Percentiles rank a stretch among this genome's conserved stretches.
Evolutionary conservation across 1,139 yeast species (phyloP).

Genomic region (Suhomyces choctaworum): DNA sequence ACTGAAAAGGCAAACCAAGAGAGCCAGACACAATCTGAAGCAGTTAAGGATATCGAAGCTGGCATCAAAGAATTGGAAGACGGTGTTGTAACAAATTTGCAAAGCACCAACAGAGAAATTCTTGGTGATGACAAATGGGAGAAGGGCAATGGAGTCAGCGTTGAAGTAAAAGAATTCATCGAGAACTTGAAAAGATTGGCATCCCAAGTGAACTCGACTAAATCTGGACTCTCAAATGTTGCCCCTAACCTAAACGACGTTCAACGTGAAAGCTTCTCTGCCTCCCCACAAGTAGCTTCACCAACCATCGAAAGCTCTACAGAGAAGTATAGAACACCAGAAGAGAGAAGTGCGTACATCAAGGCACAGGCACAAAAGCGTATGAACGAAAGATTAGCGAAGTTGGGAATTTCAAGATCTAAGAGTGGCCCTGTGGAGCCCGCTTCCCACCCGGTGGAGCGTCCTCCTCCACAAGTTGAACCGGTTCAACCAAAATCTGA

Average conservation of each 20-base stretch:
- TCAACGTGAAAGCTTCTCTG: background rate
- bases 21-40: conserved; percentile 52
- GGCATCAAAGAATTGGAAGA: conserved; percentile 73
- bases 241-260: too few species aligned
- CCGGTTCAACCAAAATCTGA: background rate
- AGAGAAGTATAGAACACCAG: conserved; percentile 39
- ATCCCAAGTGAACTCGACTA: background rate
- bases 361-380: conserved; percentile 89
- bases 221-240: conserved; percentile 10
- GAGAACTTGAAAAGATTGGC: conserved; percentile 43
- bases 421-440: conserved; percentile 15
- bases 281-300: background rate
- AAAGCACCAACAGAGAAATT: conserved; percentile 46
- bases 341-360: conserved; percentile 78
- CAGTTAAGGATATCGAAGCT: conserved; percentile 69
- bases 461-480: background rate
- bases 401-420: conserved; percentile 67
- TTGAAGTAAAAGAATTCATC: conserved; percentile 63
- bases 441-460: background rate
- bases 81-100: conserved; percentile 52
- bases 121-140: conserved; percentile 78
- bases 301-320: conserved; percentile 8
- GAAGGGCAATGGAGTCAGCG: conserved; percentile 74
- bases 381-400: conserved; percentile 87
- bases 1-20: conserved; percentile 57